Base-by-base conservation (phyloP, 768 basidiomycete genomes). In the Naematelia aurantialba region DNA sequence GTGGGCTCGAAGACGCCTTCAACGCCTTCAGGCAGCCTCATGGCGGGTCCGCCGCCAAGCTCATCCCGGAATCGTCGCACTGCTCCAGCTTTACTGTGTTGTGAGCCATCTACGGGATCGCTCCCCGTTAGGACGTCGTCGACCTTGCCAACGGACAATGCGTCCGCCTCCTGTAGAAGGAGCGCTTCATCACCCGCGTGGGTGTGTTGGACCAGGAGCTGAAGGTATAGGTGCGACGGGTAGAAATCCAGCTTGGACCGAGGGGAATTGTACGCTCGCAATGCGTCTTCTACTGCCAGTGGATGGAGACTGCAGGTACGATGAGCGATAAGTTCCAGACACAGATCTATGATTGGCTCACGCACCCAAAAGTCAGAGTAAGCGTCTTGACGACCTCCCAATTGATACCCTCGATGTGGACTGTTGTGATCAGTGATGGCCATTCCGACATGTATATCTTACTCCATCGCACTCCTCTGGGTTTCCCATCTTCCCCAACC, bases 241-340 rank as follows among this genome's bases (percentile, higher is more conserved):
- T 77, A 77, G 55, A 77, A 77, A 56, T 77, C 76, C 19, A 77
- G 44, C 55, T 77, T 77, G 30, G 67, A 69, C 25, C 76, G 72
- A 13, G 74, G 76, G 27, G 71, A 72, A 61, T 75, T 73, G 52
- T 55, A 60, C 13, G 69, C 61, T 42, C 72, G 68, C 11, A 77
- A 56, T 19, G 72, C 65, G 52, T 77, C 76, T 67, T 77, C 76
- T 4, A 77, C 68, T 2, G 76, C 72, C 1, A 77, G 61, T 1
- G 76, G 76, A 50, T 77, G 76, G 13, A 77, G 68, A 26, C 69
- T 73, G 60, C 3, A 21, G 24, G 50, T 22, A 47, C 26, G 19
- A 31, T 58, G 22, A 26, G 26, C 29, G 45, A 56, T 47, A 8
- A 17, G 34, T 8, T 39, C 17, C 34, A n/a, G n/a, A n/a, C n/a